Conservation (phyloP, 1,284 basidiomycete species). For the Melanopsichium pennsylvanicum region DNA sequence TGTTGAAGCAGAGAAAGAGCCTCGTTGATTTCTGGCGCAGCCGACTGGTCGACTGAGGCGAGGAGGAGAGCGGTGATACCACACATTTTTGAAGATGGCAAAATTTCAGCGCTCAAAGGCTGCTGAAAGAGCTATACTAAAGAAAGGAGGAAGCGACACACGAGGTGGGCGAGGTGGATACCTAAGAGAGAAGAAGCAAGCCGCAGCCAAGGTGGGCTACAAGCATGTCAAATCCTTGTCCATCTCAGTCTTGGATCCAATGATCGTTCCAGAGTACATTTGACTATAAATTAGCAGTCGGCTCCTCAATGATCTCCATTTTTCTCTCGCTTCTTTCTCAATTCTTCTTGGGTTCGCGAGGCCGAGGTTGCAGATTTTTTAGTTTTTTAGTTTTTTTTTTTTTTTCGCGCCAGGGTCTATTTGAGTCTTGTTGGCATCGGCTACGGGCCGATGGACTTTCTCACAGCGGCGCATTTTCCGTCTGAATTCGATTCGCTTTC, state of each 20-base stretch:
- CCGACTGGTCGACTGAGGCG: constrained; percentile 46
- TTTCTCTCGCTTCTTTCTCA: too few species aligned
- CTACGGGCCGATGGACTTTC: constrained; percentile 1
- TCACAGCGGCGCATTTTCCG: too few species aligned
- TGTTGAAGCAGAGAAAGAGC: constrained; percentile 65
- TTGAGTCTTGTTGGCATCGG: not conserved
- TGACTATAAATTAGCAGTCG: too few species aligned
- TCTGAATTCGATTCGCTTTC: too few species aligned
- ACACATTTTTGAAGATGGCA: constrained; percentile 51
- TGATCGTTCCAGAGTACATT: too few species aligned
- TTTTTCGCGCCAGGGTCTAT: not conserved
- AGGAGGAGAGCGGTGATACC: constrained; percentile 63
- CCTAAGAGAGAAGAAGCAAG: constrained; percentile 28
- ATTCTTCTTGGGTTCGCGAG: too few species aligned
- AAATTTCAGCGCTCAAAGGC: not conserved
- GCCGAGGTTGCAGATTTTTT: not conserved
- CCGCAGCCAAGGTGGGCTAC: constrained; percentile 2
- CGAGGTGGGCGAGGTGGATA: constrained; percentile 29
- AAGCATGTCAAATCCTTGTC: too few species aligned
- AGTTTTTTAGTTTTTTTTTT: too few species aligned
- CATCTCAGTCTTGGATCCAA: too few species aligned
- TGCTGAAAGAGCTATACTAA: not conserved
- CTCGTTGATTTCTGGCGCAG: constrained; percentile 65
- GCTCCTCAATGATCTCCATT: too few species aligned
- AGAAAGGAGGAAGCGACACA: constrained; percentile 16